Evolutionary conservation across 2,329 filamentous ascomycete genomes (phyloP).

Genomic region (Magnaporthiopsis incrustans): DNA sequence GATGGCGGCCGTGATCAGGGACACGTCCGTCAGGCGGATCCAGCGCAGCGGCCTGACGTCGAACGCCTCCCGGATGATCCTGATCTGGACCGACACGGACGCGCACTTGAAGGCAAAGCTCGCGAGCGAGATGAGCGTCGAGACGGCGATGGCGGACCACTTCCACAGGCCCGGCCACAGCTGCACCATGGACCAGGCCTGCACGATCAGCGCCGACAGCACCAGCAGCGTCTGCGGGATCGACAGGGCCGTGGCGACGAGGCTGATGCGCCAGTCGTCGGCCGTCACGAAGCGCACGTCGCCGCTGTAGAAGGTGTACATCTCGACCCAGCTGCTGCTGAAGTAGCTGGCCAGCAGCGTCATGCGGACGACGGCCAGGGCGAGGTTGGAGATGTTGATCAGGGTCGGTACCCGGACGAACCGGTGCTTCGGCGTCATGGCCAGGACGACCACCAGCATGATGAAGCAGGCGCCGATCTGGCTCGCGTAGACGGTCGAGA

Average conservation of each 20-base stretch:
- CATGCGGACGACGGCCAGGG: conserved; percentile 52
- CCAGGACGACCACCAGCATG: conserved; percentile 56
- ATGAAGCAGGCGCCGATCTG: conserved; percentile 36
- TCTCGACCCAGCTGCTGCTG: conserved; percentile 50
- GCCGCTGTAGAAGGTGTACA: conserved; percentile 49
- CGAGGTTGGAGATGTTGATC: conserved; percentile 54
- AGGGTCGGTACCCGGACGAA: conserved; percentile 56
- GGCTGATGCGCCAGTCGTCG: conserved; percentile 26
- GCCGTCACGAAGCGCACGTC: conserved; percentile 44
- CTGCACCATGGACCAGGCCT: conserved; percentile 44
- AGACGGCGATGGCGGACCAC: conserved; percentile 19
- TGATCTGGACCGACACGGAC: conserved; percentile 28
- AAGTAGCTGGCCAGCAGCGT: conserved; percentile 51
- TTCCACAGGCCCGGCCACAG: conserved; percentile 35
- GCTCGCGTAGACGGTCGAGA: conserved; percentile 14
- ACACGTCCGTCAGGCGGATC: conserved; percentile 29
- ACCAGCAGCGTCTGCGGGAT: conserved; percentile 37
- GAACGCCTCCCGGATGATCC: conserved; percentile 18
- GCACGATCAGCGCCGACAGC: conserved; percentile 39
- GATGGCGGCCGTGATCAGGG: conserved; percentile 21
- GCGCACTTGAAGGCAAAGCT: conserved; percentile 23
- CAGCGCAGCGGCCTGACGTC: conserved; percentile 19
- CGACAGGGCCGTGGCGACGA: conserved; percentile 32
- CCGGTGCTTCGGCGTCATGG: conserved; percentile 60
- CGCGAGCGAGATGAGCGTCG: conserved; percentile 23